Percentiles rank a stretch among this genome's conserved stretches.
Evolutionary conservation across 805 yeast species (phyloP).

Genomic region (Metschnikowia amazonensis): DNA sequence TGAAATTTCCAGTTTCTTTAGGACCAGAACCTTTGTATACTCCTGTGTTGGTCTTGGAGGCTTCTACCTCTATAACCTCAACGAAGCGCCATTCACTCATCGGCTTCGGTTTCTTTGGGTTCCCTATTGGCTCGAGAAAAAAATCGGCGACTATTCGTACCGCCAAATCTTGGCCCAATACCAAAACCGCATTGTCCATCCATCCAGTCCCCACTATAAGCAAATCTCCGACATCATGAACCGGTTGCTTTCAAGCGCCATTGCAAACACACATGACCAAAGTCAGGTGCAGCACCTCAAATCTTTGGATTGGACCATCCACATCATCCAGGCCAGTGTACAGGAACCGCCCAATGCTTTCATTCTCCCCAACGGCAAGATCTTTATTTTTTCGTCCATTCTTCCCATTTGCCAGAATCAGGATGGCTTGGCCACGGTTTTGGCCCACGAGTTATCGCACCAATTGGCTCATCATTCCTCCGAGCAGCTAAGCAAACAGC

Average conservation of each 20-base stretch:
- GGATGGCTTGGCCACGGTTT: slow-evolving; percentile 92
- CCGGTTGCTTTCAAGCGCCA: slow-evolving; percentile 58
- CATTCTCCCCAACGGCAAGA: slow-evolving; percentile 94
- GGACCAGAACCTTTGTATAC: slow-evolving; percentile 34
- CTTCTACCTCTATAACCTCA: slow-evolving; percentile 42
- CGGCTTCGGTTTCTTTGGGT: slow-evolving; percentile 70
- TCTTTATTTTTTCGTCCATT: slow-evolving; percentile 80
- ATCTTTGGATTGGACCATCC: slow-evolving; percentile 67
- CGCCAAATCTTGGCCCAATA: slow-evolving; percentile 55
- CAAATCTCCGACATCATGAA: slow-evolving; percentile 61
- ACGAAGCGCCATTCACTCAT: slow-evolving; percentile 78
- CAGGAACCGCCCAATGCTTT: slow-evolving; percentile 91
- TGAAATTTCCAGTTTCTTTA: slow-evolving; percentile 17
- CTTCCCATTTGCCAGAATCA: slow-evolving; percentile 74
- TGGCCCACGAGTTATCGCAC: slow-evolving; percentile 92
- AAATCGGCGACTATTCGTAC: slow-evolving; percentile 64
- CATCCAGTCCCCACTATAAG: slow-evolving; percentile 52
- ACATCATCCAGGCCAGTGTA: slow-evolving; percentile 54
- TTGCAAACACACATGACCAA: slow-evolving; percentile 28
- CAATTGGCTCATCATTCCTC: slow-evolving; percentile 89
- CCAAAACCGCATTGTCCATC: slow-evolving; percentile 53
- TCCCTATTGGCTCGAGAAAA: slow-evolving; percentile 59
- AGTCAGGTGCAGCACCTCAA: slow-evolving; percentile 35
- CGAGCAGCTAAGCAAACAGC: slow-evolving; percentile 76
- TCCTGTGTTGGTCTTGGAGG: slow-evolving; percentile 15